Base-by-base conservation (phyloP, 768 basidiomycete species). In the Pleurotus cornucopiae region DNA sequence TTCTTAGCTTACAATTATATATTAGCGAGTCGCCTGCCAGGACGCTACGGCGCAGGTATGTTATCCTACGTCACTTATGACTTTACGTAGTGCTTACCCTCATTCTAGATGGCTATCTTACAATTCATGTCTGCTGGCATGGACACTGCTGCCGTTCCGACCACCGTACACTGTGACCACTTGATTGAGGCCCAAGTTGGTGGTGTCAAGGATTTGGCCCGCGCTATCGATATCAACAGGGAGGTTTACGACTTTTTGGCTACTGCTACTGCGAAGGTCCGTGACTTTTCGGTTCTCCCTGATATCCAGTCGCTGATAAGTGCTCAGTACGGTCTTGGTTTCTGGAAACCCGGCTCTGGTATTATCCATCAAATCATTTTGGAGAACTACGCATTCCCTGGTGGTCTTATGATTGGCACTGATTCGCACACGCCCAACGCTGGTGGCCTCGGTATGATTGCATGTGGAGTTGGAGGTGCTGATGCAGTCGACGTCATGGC, bases 91-190 rank as follows among this genome's bases (percentile, higher is more conserved):
- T 62, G 30, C 13, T 55, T 41, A 43, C 55, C 5, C 51, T 3
- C 7, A 34, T 7, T 56, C 0, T 71, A 98, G 92, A 99, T 99
- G 97, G 97, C 97, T 16, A 84, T 99, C 56, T 82, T 99, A 62
- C 97, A 99, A 81, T 99, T 99, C 84, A 99, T 99, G 97, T 98
- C 97, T 51, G 94, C 97, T 14, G 96, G 96, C 61, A 94, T 99
- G 83, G 92, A 92, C 69, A 96, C 94, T 46, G 93, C 92, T 40
- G 96, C 96, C 46, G 95, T 98, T 61, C 96, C 96, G 34, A 96
- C 96, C 62, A 96, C 97, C 60, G 97, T 99, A 45, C 96, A 99
- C 80, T 98, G 95, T 69, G 96, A 99, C 76, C 96, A 99, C 75
- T 82, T 99, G 69, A 98, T 99, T 67, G 94, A 98, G 78, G 96